Base-by-base conservation (phyloP, 1,284 basidiomycete species). In the Sphagnurus paluster region DNA sequence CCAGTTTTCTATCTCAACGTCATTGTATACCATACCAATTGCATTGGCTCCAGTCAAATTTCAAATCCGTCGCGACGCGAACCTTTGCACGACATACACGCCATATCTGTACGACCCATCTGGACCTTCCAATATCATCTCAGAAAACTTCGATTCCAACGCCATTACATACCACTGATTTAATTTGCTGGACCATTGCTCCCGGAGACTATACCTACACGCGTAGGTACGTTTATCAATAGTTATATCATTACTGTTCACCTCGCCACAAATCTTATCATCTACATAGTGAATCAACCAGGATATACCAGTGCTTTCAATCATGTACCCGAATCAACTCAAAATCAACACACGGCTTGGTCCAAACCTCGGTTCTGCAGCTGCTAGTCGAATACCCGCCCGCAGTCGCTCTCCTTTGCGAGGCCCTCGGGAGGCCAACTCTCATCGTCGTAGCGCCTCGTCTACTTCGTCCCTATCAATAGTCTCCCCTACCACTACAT, bases 391-490 rank as follows among this genome's bases (percentile, higher is more conserved):
- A 52, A 53, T 55, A 21, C 56, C 57, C 20, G 30, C 60, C 35
- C 59, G 58, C 42, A 64, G 56, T 42, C 53, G 48, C 43, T 69
- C 67, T 32, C 66, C 66, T 28, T 49, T 58, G 28, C 56, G 52
- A 20, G 58, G 56, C 37, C 55, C 65, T 29, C 54, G 55, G 46
- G 52, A 48, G 25, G 50, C 48, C 39, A 59, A 59, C 34, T 53
- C 65, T 26, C 56, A 48, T 43, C 51, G 48, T 32, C 74, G 79
- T 40, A 80, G 72, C 53, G 59, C 65, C 13, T 83, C 82, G 11
- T 84, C 82, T 11, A 69, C 76, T 4, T 61, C 70, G 30, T 82
- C 78, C 5, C 60, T 78, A 32, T 78, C 79, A 24, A 65, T 77
- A 40, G 62, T 76, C 33, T 81, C 81, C 24, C 79, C 79, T 3